Base-by-base conservation (phyloP, 2,329 filamentous ascomycete genomes). In the Alternaria novae-zelandiae region DNA sequence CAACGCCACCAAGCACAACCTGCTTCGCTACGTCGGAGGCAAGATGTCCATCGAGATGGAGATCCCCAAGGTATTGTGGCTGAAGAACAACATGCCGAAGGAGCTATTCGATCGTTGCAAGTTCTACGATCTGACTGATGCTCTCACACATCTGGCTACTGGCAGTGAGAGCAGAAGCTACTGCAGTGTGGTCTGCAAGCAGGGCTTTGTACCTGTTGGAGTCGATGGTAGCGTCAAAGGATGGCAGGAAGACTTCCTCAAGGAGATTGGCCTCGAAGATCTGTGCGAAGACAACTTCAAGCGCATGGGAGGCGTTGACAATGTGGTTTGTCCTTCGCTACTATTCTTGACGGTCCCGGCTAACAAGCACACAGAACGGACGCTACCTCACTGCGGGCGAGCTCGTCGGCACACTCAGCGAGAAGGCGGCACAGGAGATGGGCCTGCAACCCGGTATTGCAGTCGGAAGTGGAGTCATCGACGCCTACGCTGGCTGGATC, bases 1-100 rank as follows among this genome's bases (percentile, higher is more conserved):
- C 83, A 99, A 99, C 80, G 89, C 89, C 58, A 98, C 96, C 3
- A 87, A 90, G 57, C 96, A 99, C 84, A 96, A 96, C 80, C 85
- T 99, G 57, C 88, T 99, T 63, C 91, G 94, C 75, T 99, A 99
- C 78, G 96, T 99, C 17, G 96, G 96, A 71, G 96, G 96, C 67
- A 95, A 91, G 79, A 99, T 99, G 96, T 97, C 93, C 79, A 95
- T 97, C 69, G 96, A 99, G 85, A 99, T 99, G 96, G 96, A 99
- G 81, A 96, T 99, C 59, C 96, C 96, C 68, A 99, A 99, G 83
- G 93, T 97, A 1, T 86, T 98, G 61, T 99, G 96, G 96, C 86
- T 99, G 77, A 98, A 98, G 87, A 97, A 97, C 82, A 88, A 98
- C 82, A 98, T 99, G 96, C 91, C 96, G 3, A 86, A 91, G 59